Conservation (phyloP, 345 rosid genomes). For the Punica granatum region DNA sequence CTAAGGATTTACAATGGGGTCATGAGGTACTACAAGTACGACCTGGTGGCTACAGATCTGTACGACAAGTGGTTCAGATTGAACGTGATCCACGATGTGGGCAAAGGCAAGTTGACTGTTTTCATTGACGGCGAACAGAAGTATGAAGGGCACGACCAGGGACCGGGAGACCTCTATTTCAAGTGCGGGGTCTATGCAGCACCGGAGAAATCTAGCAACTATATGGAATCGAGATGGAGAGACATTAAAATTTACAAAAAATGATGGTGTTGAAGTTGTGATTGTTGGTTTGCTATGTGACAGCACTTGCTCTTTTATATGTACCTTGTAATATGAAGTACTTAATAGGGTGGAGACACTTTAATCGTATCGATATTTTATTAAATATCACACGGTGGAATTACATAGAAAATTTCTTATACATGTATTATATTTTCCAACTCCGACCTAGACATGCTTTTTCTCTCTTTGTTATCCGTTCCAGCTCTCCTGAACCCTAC, state of each 20-base stretch:
- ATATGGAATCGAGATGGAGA: slow-evolving; percentile 34
- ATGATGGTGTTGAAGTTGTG: too few relatives aligned
- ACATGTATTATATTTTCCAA: too few relatives aligned
- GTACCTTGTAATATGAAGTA: too few relatives aligned
- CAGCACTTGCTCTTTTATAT: too few relatives aligned
- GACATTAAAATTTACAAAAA: slow-evolving; percentile 16
- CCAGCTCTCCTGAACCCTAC: too few relatives aligned
- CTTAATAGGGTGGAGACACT: too few relatives aligned
- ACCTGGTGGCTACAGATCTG: slow-evolving; percentile 20
- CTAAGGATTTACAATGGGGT: slow-evolving; percentile 25
- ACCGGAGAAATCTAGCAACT: slow-evolving; percentile 7
- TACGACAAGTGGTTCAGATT: slow-evolving; percentile 27
- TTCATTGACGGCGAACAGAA: slow-evolving; percentile 19
- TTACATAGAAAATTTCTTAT: too few relatives aligned
- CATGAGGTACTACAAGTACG: slow-evolving; percentile 18
- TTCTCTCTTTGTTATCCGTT: too few relatives aligned
- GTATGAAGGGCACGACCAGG: slow-evolving; percentile 10
- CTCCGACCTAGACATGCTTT: too few relatives aligned
- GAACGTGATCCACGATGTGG: slow-evolving; percentile 29
- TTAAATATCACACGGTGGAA: too few relatives aligned
- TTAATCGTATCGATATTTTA: too few relatives aligned
- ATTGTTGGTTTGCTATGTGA: too few relatives aligned
- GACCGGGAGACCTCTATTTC: slow-evolving; percentile 19
- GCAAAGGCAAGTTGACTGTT: slow-evolving; percentile 13
- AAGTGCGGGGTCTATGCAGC: slow-evolving; percentile 31